Base-by-base conservation (phyloP, 257 asterid species). In the Solanum sejunctum region DNA sequence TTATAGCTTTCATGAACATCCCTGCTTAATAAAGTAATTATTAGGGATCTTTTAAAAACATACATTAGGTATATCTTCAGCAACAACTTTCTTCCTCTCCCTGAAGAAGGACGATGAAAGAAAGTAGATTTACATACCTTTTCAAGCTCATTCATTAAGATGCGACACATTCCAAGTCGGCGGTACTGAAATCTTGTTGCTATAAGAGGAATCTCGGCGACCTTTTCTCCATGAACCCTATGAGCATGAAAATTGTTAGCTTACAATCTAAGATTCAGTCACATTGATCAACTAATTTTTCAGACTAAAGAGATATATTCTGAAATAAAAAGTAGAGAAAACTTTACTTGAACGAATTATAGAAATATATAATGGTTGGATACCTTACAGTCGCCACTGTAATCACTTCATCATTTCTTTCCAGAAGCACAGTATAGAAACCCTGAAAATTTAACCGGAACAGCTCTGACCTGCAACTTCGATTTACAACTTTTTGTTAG, bases 181-280 rank as follows among this genome's bases (percentile, higher is more conserved):
- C 97, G 98, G 88, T 89, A 93, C 57, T 90, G 91, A 88, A 94
- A 94, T 83, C 96, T 91, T 70, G 98, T 94, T 10, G 95, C 97
- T 70, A 94, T 92, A 54, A 94, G 91, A 85, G 98, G 96, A 80
- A 94, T 89, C 87, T 94, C 98, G 10, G 98, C 98, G 67, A 93
- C 94, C 88, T 87, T 89, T 85, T 89, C 89, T 78, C 97, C 98
- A 85, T 90, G 88, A 81, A 94, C 90, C 93, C 98, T 94, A 84
- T 26, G 58, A 78, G 66, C 81, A 75, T 5, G 66, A 73, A 52
- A 20, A 86, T 55, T 47, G 64, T 78, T 54, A 52, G 82, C 58
- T 78, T 52, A 78, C 82, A 28, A 26, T 78, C 82, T 51, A 78
- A 52, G 8, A 17, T 26, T 23, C 41, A 78, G 13, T 51, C 47